phyloP scores from a whole-genome alignment of 805 yeast genomes.

The Candida ipomoeae region DNA sequence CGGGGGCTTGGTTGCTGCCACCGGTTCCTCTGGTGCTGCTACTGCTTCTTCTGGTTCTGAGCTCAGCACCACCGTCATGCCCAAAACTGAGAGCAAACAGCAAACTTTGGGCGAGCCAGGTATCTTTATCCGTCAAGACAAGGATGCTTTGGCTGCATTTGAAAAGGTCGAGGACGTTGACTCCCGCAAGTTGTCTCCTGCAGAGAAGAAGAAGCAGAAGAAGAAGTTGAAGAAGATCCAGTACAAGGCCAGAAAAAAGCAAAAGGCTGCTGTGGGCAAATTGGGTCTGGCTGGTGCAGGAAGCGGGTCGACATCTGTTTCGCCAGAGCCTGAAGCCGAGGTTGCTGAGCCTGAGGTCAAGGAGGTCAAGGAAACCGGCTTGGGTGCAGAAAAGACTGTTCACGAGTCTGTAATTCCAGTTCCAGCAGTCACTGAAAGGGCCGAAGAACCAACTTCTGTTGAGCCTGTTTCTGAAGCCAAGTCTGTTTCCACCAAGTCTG shows the following conservation, averaged over 20 bases:
- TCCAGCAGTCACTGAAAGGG: not conserved
- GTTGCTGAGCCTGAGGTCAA: not conserved
- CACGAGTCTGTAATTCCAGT: not conserved
- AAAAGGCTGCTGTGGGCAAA: conserved; percentile 17
- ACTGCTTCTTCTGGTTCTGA: conserved; percentile 6
- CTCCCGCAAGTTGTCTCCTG: conserved; percentile 22
- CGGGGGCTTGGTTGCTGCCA: conserved; percentile 12
- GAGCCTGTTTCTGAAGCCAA: too few species aligned
- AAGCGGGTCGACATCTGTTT: conserved; percentile 2
- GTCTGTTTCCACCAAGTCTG: too few species aligned
- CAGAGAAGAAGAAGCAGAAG: conserved; percentile 34
- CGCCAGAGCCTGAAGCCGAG: not conserved
- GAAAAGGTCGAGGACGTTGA: conserved; percentile 49
- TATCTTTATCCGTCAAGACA: conserved; percentile 57
- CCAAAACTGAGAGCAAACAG: conserved; percentile 41
- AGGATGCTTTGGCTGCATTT: conserved; percentile 65
- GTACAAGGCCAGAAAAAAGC: conserved; percentile 40
- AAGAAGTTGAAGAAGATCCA: conserved; percentile 42
- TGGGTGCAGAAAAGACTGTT: not conserved
- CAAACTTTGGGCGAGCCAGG: conserved; percentile 69
- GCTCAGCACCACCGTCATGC: conserved; percentile 42
- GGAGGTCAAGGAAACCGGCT: not conserved
- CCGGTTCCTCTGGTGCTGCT: conserved; percentile 1
- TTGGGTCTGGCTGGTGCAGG: not conserved
- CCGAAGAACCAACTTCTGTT: not conserved